phyloP scores from a whole-genome alignment of 2,329 filamentous ascomycete genomes.

The Penicillium sp. region DNA sequence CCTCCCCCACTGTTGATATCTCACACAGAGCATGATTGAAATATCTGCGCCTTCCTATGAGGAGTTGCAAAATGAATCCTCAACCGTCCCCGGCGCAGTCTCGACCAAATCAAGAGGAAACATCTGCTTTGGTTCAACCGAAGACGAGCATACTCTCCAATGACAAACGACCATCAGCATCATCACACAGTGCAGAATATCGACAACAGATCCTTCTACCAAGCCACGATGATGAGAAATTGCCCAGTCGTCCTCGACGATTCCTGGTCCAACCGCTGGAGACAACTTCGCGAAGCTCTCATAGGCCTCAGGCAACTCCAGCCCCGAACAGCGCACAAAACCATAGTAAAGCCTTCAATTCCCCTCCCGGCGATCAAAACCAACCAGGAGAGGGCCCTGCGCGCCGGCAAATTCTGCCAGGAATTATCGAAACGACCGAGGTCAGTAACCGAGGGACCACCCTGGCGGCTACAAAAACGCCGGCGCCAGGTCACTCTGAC shows the following conservation, averaged over 20 bases:
- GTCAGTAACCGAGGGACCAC: conserved; percentile 47
- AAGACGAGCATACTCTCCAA: too few species aligned
- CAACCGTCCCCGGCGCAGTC: too few species aligned
- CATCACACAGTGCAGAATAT: too few species aligned
- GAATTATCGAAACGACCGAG: conserved; percentile 67
- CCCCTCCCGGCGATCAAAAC: background rate
- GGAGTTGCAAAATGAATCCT: too few species aligned
- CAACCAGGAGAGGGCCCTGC: conserved; percentile 1
- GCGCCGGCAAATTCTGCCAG: conserved; percentile 27
- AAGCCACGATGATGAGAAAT: background rate
- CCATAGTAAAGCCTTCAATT: background rate
- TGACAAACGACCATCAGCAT: too few species aligned
- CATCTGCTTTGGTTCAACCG: too few species aligned
- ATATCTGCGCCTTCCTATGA: too few species aligned
- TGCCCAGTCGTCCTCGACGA: conserved; percentile 22
- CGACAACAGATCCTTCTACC: background rate
- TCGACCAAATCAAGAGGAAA: too few species aligned
- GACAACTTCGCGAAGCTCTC: conserved; percentile 42
- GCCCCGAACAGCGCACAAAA: background rate
- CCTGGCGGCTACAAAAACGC: conserved; percentile 34
- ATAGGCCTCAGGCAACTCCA: conserved; percentile 4
- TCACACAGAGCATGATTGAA: too few species aligned
- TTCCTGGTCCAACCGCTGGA: conserved; percentile 46
- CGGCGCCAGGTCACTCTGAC: conserved; percentile 11
- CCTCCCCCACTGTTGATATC: too few species aligned